Base-by-base conservation (phyloP, 1,139 yeast species). In the Schwanniomyces etchellsii region DNA sequence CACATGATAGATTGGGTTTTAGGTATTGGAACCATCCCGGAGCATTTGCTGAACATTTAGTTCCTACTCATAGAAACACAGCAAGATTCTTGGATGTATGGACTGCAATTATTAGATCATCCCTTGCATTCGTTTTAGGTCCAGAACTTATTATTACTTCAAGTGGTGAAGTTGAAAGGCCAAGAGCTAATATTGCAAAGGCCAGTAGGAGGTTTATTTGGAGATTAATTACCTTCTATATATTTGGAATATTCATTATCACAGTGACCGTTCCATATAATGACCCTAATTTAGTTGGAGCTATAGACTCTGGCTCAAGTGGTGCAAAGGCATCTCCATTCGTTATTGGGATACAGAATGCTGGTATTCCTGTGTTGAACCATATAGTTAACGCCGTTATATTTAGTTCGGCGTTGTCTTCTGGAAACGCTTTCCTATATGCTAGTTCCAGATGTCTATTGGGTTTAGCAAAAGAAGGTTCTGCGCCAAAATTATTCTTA, bases 341-440 rank as follows among this genome's bases (percentile, higher is more conserved):
- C 39, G 75, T 69, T 28, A 38, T 62, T 49, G 60, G 80, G 47
- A 49, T 74, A 58, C 63, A 66, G 43, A 77, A 76, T 42, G 82
- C 88, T 4, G 69, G 75, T 4, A 78, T 81, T 37, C 59, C 57
- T 1, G 81, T 69, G 1, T 58, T 81, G 40, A 77, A 81, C 38
- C 81, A 78, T 45, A 64, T 82, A 31, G 64, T 82, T 42, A 82
- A 82, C 47, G 89, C 79, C 2, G 75, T 75, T 41, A 76, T 82
- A 35, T 57, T 82, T 48, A 59, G 81, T 6, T 79, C 82, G 35
- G 82, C 83, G 33, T 70, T 80, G 39, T 76, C 84, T 10, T 83
- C 89, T 6, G 78, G 82, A 30, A 81, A 81, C 55, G 79, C 88
- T 0, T 84, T 77, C 55, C 60, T 80, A 38, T 81, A 80, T 55